phyloP scores from a whole-genome alignment of 257 asterid genomes.

The Solanum sitiens region DNA sequence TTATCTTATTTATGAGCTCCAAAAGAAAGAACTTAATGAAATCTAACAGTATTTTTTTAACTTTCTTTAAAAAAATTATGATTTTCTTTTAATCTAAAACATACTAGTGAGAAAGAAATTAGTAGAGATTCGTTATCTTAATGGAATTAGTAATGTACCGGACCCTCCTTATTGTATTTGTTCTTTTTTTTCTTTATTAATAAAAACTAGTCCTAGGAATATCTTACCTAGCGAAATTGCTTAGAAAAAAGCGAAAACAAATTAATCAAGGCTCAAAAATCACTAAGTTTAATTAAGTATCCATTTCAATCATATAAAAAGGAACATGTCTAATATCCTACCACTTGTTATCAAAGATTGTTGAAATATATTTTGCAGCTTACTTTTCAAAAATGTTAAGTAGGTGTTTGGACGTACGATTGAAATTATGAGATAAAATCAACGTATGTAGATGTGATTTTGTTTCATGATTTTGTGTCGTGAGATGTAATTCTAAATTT shows the following conservation, averaged over 20 bases:
- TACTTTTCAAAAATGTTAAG: not conserved
- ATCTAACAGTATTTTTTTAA: not conserved
- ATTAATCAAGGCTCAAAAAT: not conserved
- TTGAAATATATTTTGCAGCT: not conserved
- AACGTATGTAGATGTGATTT: not conserved
- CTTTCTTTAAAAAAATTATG: not conserved
- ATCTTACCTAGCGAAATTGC: not conserved
- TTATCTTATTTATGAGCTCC: not conserved
- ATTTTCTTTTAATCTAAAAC: too few relatives aligned
- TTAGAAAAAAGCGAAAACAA: not conserved
- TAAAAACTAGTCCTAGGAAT: not conserved
- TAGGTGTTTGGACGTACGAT: not conserved
- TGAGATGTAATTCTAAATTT: too few relatives aligned
- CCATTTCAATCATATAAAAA: not conserved
- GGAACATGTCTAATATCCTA: not conserved
- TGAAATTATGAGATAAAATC: not conserved
- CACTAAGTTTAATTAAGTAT: not conserved
- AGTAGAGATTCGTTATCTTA: not conserved
- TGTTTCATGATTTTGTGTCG: too few relatives aligned
- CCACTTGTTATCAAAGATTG: not conserved
- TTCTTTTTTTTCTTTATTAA: not conserved
- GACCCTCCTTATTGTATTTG: not conserved
- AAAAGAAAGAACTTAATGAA: not conserved
- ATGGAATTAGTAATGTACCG: not conserved
- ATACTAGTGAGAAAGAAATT: not conserved